phyloP scores from a whole-genome alignment of 2,329 filamentous ascomycete genomes.

The Sclerotinia borealis region DNA sequence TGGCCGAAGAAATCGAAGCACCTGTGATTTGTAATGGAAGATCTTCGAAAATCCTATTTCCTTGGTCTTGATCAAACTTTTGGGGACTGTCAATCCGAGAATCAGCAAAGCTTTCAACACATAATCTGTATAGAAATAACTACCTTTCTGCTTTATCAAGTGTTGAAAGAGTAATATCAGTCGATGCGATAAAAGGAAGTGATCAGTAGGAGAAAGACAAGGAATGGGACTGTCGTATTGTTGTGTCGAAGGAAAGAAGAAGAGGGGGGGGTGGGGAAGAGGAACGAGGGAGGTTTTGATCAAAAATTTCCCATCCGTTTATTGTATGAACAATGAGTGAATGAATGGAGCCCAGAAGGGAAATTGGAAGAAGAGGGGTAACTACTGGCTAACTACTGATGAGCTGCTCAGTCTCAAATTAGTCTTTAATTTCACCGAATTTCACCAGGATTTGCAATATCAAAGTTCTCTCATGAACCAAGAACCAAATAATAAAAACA shows the following conservation, averaged over 20 bases:
- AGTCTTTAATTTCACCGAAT: no score
- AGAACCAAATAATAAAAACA: no score
- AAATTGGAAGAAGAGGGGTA: background rate
- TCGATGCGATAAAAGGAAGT: background rate
- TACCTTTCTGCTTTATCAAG: background rate
- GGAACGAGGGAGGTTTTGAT: no score
- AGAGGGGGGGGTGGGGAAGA: no score
- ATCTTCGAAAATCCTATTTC: no score
- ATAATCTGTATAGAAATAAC: background rate
- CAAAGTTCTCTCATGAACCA: background rate
- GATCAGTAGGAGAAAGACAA: background rate
- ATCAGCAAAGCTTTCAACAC: background rate
- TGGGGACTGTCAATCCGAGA: background rate
- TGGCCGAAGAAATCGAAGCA: no score
- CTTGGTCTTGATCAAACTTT: background rate
- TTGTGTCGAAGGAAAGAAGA: background rate
- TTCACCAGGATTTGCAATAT: background rate
- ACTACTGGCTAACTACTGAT: background rate
- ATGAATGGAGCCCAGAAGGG: background rate
- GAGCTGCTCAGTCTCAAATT: background rate
- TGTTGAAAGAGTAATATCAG: background rate
- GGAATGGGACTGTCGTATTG: background rate
- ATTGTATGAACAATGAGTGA: background rate
- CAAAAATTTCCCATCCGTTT: background rate
- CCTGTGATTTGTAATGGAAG: no score